Conservation (phyloP, 257 asterid species). For the Mitragyna speciosa region DNA sequence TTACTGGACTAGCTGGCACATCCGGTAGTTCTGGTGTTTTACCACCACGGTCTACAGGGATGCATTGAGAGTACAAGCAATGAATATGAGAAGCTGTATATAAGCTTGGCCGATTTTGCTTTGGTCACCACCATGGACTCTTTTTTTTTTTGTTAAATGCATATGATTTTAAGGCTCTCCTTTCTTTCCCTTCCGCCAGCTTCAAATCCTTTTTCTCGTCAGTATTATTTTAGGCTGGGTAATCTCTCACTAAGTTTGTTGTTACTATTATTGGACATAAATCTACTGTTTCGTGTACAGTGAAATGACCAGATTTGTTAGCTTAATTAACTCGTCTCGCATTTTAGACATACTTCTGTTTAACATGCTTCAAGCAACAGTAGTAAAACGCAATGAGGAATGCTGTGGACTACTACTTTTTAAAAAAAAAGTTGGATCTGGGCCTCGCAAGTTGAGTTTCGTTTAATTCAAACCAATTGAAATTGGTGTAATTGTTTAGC, state of each 20-base stretch:
- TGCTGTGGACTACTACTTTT: too few species aligned
- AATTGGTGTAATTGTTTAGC: too few species aligned
- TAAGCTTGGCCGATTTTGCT: background rate
- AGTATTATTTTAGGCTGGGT: background rate
- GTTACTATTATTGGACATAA: background rate
- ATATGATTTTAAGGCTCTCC: background rate
- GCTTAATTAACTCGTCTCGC: background rate
- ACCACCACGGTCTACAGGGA: conserved; percentile 33
- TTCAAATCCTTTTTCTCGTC: background rate
- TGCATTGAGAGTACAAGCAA: conserved; percentile 20
- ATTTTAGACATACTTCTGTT: background rate
- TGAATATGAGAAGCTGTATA: conserved; percentile 1
- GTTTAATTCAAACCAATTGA: too few species aligned
- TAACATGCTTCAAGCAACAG: background rate
- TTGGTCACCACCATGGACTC: background rate
- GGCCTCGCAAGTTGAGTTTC: too few species aligned
- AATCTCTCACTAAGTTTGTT: background rate
- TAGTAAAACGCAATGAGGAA: too few species aligned
- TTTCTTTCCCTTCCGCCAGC: background rate
- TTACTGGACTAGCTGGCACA: conserved; percentile 21
- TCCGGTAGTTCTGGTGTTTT: conserved; percentile 29
- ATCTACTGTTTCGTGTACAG: background rate
- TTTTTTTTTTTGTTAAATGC: background rate
- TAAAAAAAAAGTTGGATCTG: too few species aligned
- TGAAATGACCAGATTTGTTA: background rate